Evolutionary conservation across 345 rosid genomes (phyloP).

Genomic region (Stellera chamaejasme): DNA sequence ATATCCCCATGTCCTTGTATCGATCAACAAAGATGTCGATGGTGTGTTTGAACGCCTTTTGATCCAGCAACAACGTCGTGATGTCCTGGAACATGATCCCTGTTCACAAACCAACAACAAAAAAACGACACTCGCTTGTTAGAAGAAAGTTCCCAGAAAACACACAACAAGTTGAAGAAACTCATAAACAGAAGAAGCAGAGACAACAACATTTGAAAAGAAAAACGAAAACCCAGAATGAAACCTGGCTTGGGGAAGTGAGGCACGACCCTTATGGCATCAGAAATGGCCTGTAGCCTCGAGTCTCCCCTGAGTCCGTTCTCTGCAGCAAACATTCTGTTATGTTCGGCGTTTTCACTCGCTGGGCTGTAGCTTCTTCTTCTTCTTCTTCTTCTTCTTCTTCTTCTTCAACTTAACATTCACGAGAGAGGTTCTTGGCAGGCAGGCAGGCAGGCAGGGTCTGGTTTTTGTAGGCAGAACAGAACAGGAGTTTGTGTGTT

Average conservation of each 20-base stretch:
- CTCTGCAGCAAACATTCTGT: constrained; percentile 60
- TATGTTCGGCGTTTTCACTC: neutral
- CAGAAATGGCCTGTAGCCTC: constrained; percentile 51
- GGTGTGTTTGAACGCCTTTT: constrained; percentile 76
- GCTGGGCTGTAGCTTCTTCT: neutral
- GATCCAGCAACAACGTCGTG: constrained; percentile 81
- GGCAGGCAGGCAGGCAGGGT: neutral
- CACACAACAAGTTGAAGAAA: no score
- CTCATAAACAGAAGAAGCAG: neutral
- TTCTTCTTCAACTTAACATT: neutral
- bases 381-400: neutral
- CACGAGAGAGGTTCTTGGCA: constrained; percentile 1
- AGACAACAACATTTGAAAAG: neutral
- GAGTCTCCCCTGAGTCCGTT: constrained; percentile 76
- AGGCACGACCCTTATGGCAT: constrained; percentile 66
- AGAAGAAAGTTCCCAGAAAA: constrained; percentile 1
- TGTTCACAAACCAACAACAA: constrained; percentile 12
- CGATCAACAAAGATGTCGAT: constrained; percentile 95
- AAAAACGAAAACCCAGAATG: neutral
- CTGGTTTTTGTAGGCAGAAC: neutral
- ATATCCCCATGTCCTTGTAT: constrained; percentile 74
- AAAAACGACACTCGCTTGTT: neutral
- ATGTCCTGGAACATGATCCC: constrained; percentile 99
- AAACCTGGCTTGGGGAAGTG: constrained; percentile 70
- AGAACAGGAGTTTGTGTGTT: neutral